A percentile compares a stretch with the other conserved stretches of the same genome.
These are phyloP conservation scores for Trametes cubensis DNA, from an alignment of 768 basidiomycete species.

Conservation along the genomic window DNA sequence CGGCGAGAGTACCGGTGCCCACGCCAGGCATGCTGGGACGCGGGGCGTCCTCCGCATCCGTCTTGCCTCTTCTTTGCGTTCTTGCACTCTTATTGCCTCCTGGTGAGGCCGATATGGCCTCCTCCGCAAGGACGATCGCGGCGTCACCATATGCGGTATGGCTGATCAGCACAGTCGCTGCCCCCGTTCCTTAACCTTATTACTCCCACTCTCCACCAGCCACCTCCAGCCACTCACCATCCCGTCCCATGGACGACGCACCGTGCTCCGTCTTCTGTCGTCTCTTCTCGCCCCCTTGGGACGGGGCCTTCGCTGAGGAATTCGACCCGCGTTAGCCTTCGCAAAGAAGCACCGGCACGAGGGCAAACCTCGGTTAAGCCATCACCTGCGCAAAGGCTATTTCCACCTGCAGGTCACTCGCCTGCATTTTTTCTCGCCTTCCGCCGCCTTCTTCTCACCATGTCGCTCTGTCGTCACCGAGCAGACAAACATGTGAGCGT, in stretches of 20 bases:
- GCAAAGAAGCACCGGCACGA: slow-evolving; percentile 2
- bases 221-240: not conserved
- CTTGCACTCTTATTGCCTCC: slow-evolving; percentile 10
- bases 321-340: slow-evolving; percentile 1
- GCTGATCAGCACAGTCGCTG: slow-evolving; percentile 6
- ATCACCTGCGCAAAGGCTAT: slow-evolving; percentile 14
- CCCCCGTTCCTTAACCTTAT: slow-evolving; percentile 1
- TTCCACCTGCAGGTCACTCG: slow-evolving; percentile 9
- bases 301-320: not conserved
- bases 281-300: not conserved
- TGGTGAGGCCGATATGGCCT: not conserved
- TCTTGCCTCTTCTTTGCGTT: not conserved
- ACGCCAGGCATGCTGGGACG: not conserved
- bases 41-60: slow-evolving; percentile 10
- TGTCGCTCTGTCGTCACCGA: not conserved
- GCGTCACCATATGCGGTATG: slow-evolving; percentile 5
- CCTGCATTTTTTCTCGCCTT: slow-evolving; percentile 5
- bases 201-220: too few species aligned
- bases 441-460: not conserved
- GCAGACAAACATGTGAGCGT: slow-evolving; percentile 6
- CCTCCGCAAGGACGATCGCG: slow-evolving; percentile 9
- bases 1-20: slow-evolving; percentile 18
- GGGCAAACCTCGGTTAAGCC: slow-evolving; percentile 12
- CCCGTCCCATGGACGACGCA: not conserved
- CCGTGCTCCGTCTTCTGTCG: not conserved